A percentile compares a stretch with the other conserved stretches of the same genome.
These are phyloP conservation scores for Phaeolepiota aurea DNA, from an alignment of 768 basidiomycete species.

Conservation along the genomic window DNA sequence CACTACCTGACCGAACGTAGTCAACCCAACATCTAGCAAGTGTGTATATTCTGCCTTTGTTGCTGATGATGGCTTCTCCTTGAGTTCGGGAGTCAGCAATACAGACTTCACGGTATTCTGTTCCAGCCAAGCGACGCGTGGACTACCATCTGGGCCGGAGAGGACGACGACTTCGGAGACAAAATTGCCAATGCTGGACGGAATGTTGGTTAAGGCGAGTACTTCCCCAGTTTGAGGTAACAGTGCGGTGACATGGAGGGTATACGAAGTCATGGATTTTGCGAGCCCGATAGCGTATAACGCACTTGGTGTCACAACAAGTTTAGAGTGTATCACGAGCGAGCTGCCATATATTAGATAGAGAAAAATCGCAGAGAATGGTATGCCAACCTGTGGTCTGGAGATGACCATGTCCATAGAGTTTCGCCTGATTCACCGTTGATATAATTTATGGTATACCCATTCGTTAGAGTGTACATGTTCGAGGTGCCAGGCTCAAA, in stretches of 20 bases:
- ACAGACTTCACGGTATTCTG: conserved; percentile 40
- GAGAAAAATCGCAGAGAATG: neutral
- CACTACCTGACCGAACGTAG: conserved; percentile 49
- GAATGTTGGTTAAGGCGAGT: conserved; percentile 39
- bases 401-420: conserved; percentile 67
- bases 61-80: conserved; percentile 33
- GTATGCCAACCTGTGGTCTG: conserved; percentile 52
- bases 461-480: conserved; percentile 52
- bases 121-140: conserved; percentile 49
- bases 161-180: conserved; percentile 21
- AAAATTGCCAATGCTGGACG: conserved; percentile 35
- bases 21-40: conserved; percentile 56
- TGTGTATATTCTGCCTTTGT: conserved; percentile 37
- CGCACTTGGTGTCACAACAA: conserved; percentile 42
- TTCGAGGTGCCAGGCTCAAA: conserved; percentile 24
- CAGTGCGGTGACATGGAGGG: conserved; percentile 60
- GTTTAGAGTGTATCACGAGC: conserved; percentile 52
- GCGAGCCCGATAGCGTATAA: conserved; percentile 52
- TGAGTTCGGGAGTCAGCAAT: conserved; percentile 41
- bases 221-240: conserved; percentile 44
- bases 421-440: conserved; percentile 41
- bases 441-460: conserved; percentile 46
- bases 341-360: conserved; percentile 33
- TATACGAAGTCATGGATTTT: conserved; percentile 44
- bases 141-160: conserved; percentile 11